Base-by-base conservation (phyloP, 2,329 filamentous ascomycete genomes). In the Myriosclerotinia scirpicola region DNA sequence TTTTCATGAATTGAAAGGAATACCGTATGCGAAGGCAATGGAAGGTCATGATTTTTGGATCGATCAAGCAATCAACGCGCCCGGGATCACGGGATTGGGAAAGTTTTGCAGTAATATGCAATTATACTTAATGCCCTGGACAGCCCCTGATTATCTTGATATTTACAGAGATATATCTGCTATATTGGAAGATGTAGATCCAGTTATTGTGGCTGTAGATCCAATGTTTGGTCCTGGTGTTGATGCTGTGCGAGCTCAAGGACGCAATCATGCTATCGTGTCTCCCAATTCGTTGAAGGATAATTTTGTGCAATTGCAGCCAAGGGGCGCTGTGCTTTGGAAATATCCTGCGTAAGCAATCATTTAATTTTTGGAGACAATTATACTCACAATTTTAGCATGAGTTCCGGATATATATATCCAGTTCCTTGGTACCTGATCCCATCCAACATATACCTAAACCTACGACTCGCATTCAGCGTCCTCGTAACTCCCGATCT, bases 381-480 rank as follows among this genome's bases (percentile, higher is more conserved):
- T 30, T 8, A 2, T 54, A 30, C 46, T 52, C n/a, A 63, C 17
- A 11, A 20, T 3, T 15, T 30, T 15, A 63, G 60, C 11, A 20
- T 63, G 8, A n/a, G n/a, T 17, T 81, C 81, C 0, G 80, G 77
- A 5, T 80, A 78, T 34, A 70, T 77, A 0, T 83, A 79, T 67
- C 82, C 81, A 3, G 73, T 84, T 0, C 81, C 81, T 0, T 79
- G 73, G 75, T 72, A 75, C 52, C 70, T 78, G 4, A 75, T 81
- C 12, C 78, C 79, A 1, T 63, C 78, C 14, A 83, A 83, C 67
- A 73, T 80, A 3, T 76, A 75, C 66, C 74, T 79, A 54, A 69
- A 75, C 6, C 59, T 80, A 11, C 54, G 73, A 14, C 66, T 75
- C 15, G 54, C 71, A 14, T 67, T 58, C 11, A 56, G 66, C 1